Conservation (phyloP, 2,329 filamentous ascomycete genomes). For the Trichoderma afroharzianum region DNA sequence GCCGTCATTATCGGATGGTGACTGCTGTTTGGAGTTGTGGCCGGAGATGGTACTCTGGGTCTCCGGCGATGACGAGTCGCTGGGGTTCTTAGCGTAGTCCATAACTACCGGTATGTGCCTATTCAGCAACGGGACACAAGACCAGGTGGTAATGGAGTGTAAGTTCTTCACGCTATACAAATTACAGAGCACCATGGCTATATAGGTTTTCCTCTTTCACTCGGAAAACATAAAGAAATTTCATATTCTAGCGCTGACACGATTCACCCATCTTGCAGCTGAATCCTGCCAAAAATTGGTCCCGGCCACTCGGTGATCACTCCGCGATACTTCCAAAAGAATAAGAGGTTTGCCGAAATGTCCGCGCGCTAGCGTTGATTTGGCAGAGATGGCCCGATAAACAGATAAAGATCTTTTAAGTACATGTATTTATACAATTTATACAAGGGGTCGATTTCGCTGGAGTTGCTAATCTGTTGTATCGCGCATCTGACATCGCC, state of each 20-base stretch:
- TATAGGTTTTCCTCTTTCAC: not conserved
- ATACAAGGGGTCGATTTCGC: not conserved
- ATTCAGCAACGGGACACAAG: not conserved
- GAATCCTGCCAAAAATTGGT: not conserved
- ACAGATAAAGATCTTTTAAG: not conserved
- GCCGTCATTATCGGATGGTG: not conserved
- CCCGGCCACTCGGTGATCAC: not conserved
- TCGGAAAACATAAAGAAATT: not conserved
- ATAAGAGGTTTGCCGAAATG: not conserved
- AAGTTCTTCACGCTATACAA: not conserved
- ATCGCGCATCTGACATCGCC: not conserved
- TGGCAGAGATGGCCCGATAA: not conserved
- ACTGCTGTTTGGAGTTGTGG: not conserved
- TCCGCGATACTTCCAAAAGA: not conserved
- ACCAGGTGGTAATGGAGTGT: not conserved
- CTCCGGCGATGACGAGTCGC: not conserved
- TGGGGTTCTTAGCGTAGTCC: not conserved
- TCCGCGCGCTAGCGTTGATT: not conserved
- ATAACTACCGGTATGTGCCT: not conserved
- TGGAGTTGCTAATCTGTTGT: not conserved
- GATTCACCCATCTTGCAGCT: not conserved
- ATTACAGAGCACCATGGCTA: not conserved
- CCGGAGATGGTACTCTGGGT: not conserved
- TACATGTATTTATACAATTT: not conserved
- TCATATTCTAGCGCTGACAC: not conserved